A percentile compares a stretch with the other conserved stretches of the same genome.
phyloP scores from a whole-genome alignment of 2,329 filamentous ascomycete genomes.

The Chlorencoelia australis region DNA sequence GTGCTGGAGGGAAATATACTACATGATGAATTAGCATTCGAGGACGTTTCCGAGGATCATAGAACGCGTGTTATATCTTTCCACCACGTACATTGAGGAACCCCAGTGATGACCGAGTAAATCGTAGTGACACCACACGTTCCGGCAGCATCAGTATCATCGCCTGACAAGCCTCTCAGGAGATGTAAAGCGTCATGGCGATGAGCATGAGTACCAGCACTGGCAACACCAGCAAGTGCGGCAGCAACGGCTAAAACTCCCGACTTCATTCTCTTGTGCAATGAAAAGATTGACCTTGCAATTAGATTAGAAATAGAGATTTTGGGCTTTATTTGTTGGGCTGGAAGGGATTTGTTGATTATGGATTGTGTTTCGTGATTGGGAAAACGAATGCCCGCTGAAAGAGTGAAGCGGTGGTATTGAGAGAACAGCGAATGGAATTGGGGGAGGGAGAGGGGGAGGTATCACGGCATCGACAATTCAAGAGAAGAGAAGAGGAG shows the following conservation, averaged over 20 bases:
- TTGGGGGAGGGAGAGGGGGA: constrained; percentile 37
- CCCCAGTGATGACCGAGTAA: constrained; percentile 60
- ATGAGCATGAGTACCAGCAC: constrained; percentile 47
- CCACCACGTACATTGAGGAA: constrained; percentile 47
- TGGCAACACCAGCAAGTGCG: constrained; percentile 46
- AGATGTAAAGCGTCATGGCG: constrained; percentile 48
- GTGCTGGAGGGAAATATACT: constrained; percentile 20
- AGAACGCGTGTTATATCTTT: not conserved
- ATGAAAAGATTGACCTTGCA: constrained; percentile 9
- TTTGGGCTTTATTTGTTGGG: constrained; percentile 5
- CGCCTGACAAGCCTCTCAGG: constrained; percentile 30
- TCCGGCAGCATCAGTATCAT: constrained; percentile 27
- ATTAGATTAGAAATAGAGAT: constrained; percentile 14
- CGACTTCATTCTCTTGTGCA: constrained; percentile 73
- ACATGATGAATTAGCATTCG: not conserved
- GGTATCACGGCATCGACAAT: constrained; percentile 43
- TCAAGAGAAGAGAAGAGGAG: constrained; percentile 8
- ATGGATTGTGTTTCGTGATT: constrained; percentile 12
- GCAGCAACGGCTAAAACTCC: constrained; percentile 54
- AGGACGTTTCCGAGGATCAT: not conserved
- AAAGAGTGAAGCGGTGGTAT: constrained; percentile 74
- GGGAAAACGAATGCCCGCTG: constrained; percentile 65
- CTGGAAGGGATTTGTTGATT: not conserved
- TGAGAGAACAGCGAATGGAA: constrained; percentile 32
- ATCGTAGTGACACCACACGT: constrained; percentile 65